These are phyloP conservation scores for Kodamaea hsintzibuensis DNA, from an alignment of 805 yeast species.

Conservation along the genomic window DNA sequence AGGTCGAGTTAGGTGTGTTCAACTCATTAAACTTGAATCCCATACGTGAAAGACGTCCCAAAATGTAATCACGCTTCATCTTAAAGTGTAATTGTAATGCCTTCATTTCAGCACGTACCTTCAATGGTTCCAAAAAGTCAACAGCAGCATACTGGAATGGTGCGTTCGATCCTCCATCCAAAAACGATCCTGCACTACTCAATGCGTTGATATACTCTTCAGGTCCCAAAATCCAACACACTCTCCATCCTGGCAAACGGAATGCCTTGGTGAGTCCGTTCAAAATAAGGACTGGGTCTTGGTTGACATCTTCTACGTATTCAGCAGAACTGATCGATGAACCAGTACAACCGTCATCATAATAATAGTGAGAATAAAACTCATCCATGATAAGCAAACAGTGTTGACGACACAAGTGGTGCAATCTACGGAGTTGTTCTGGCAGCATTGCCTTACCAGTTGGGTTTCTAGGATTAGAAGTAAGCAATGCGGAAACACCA, in stretches of 20 bases:
- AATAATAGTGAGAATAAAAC: constrained; percentile 59
- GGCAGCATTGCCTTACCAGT: constrained; percentile 56
- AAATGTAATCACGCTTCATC: constrained; percentile 56
- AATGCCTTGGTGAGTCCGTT: constrained; percentile 64
- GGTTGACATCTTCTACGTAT: constrained; percentile 53
- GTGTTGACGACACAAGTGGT: constrained; percentile 51
- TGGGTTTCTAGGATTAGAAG: constrained; percentile 65
- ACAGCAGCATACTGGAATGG: constrained; percentile 64
- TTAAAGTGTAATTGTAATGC: constrained; percentile 59
- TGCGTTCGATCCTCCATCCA: constrained; percentile 62
- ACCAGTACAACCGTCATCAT: constrained; percentile 54
- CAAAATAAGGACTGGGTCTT: constrained; percentile 58
- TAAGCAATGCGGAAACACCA: constrained; percentile 58
- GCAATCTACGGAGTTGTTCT: constrained; percentile 48
- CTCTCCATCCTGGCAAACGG: constrained; percentile 65
- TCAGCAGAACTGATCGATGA: constrained; percentile 52
- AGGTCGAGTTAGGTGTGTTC: constrained; percentile 56
- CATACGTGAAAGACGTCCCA: constrained; percentile 49
- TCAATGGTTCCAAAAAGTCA: constrained; percentile 51
- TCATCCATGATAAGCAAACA: constrained; percentile 66
- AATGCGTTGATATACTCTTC: constrained; percentile 57
- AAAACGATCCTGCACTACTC: constrained; percentile 57
- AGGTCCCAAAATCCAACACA: constrained; percentile 65
- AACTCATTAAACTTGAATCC: constrained; percentile 49
- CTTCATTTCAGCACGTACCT: constrained; percentile 53